A percentile compares a stretch with the other conserved stretches of the same genome.
Evolutionary conservation across 73 alveolate genomes (phyloP).

Genomic region (Paramecium tetraurelia): DNA sequence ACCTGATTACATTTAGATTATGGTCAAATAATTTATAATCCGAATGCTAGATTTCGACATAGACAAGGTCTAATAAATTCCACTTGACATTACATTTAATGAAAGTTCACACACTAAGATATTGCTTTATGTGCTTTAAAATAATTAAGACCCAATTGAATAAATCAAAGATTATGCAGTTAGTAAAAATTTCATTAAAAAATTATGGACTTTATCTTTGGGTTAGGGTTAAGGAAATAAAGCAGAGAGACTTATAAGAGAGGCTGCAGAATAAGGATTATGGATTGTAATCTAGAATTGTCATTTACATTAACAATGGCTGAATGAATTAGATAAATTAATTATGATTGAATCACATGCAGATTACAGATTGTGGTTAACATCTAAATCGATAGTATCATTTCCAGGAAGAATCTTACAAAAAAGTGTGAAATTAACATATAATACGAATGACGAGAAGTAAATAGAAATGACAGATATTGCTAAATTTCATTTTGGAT

Average conservation of each 20-base stretch:
- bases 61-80: background rate
- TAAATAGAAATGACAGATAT: background rate
- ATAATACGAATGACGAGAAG: background rate
- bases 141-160: slow-evolving; percentile 99
- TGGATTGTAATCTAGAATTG: slow-evolving; percentile 99
- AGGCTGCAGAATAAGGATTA: slow-evolving; percentile 73
- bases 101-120: slow-evolving; percentile 46
- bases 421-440: background rate
- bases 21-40: background rate
- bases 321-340: slow-evolving; percentile 95
- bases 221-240: slow-evolving; percentile 61
- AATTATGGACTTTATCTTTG: slow-evolving; percentile 19
- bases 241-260: slow-evolving; percentile 50
- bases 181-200: slow-evolving; percentile 33
- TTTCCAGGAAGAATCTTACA: slow-evolving; percentile 40
- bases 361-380: slow-evolving; percentile 60
- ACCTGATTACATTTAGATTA: background rate
- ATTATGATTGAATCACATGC: slow-evolving; percentile 10
- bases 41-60: background rate
- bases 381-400: slow-evolving; percentile 5
- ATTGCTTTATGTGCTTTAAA: slow-evolving; percentile 95
- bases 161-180: slow-evolving; percentile 96
- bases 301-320: slow-evolving; percentile 98
- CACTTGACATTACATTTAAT: background rate
- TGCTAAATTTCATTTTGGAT: background rate